Percentiles rank a stretch among this genome's conserved stretches.
phyloP scores from a whole-genome alignment of 176 grass and related monocot genomes.

The Leersia perrieri region DNA sequence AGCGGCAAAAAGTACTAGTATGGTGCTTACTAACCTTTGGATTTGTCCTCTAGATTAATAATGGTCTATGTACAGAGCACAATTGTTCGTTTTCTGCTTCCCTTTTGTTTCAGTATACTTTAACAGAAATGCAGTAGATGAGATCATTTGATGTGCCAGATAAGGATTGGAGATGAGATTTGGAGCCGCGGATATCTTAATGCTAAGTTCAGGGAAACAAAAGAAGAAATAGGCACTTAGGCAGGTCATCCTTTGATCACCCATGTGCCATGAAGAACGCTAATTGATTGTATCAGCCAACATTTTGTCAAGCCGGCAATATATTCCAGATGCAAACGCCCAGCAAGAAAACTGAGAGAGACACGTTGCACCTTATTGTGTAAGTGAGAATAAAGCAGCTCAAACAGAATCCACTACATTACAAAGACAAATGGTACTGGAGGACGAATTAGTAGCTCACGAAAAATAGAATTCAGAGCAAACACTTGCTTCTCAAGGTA shows the following conservation, averaged over 20 bases:
- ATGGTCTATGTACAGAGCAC: background rate
- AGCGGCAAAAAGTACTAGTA: background rate
- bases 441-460: background rate
- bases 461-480: background rate
- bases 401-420: background rate
- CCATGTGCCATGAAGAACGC: background rate
- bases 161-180: background rate
- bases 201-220: background rate
- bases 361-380: slow-evolving; percentile 13
- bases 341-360: background rate
- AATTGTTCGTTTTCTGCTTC: background rate
- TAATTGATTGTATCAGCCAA: background rate
- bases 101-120: background rate
- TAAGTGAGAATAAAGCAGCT: background rate
- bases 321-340: background rate
- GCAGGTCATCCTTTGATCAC: background rate
- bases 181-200: background rate
- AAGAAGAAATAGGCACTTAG: background rate
- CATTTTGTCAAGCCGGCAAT: background rate
- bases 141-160: background rate
- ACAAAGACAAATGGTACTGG: background rate
- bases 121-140: background rate
- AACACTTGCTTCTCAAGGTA: background rate
- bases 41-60: background rate
- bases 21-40: background rate